Evolutionary conservation across 345 rosid genomes (phyloP), one percentile per base, ranked within the genome.

Genomic region (Clausena lansium): DNA sequence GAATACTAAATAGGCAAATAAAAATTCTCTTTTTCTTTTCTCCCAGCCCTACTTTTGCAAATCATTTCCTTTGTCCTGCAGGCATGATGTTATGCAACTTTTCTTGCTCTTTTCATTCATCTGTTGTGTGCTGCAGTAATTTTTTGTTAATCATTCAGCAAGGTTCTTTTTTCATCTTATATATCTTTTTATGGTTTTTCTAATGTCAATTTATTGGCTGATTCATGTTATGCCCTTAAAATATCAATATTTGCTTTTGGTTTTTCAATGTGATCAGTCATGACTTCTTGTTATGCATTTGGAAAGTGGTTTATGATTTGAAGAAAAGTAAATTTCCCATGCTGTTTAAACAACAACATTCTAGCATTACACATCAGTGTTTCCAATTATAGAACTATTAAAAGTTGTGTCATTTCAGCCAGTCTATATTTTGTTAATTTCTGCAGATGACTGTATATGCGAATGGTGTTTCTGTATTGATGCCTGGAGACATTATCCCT

Each of bases 401-500:
- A 30, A 50, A 55, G 71, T 39, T 54, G 13, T 7, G 9, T 38
- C 11, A 7, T 65, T 19, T 33, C 36, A 22, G 33, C 36, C 25
- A 9, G 39, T 64, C 64, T 65, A 0, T 25, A 4, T 9, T 36
- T 54, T 36, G 9, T 71, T 28, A 17, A 80, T 69, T 76, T 79
- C 4, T 77, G 82, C 93, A 96, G 98, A 90, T 92, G 97, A 90
- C 88, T 10, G 78, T 91, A 39, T 94, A 93, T 75, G 79, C 91
- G 10, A 90, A 80, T 47, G 98, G 97, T 19, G 95, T 96, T 72
- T 96, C 98, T 0, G 99, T 96, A 7, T 65, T 96, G 83, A 96
- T 96, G 99, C 99, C 99, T 2, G 99, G 99, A 83, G 94, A 92
- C 17, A 84, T 83, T 35, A 76, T 96, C 13, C 99, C 99, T 9